Evolutionary conservation across 2,329 filamentous ascomycete genomes (phyloP).

Genomic region (Scedosporium apiospermum): DNA sequence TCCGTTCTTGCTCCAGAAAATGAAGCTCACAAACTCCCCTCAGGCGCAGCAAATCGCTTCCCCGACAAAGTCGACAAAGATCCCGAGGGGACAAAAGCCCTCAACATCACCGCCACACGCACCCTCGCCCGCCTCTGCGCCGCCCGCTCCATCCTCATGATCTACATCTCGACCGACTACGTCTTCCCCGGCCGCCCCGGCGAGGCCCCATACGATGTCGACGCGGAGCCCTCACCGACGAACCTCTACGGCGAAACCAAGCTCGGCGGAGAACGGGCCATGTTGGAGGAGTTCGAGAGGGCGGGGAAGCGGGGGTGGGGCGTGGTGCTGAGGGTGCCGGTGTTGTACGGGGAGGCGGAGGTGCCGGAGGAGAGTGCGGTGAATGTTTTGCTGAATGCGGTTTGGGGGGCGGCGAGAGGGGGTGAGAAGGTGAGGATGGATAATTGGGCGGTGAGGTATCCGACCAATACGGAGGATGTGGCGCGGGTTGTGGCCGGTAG

Average conservation of each 20-base stretch:
- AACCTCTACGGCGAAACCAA: slow-evolving; percentile 65
- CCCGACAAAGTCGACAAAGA: slow-evolving; percentile 79
- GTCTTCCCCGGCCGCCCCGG: slow-evolving; percentile 65
- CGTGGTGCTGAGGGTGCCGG: slow-evolving; percentile 69
- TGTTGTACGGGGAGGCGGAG: slow-evolving; percentile 73
- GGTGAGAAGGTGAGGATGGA: slow-evolving; percentile 65
- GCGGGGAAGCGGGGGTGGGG: slow-evolving; percentile 43
- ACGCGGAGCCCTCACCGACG: slow-evolving; percentile 55
- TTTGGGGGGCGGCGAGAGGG: slow-evolving; percentile 63
- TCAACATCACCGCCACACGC: slow-evolving; percentile 66
- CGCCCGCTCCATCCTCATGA: slow-evolving; percentile 49
- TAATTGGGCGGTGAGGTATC: slow-evolving; percentile 75
- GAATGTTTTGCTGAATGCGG: slow-evolving; percentile 66
- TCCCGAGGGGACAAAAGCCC: slow-evolving; percentile 60
- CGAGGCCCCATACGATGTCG: slow-evolving; percentile 72
- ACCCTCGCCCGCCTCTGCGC: slow-evolving; percentile 58
- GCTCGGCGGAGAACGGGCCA: slow-evolving; percentile 51
- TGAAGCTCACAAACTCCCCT: background rate
- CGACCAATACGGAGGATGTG: slow-evolving; percentile 83
- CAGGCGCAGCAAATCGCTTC: slow-evolving; percentile 78
- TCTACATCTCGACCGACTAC: slow-evolving; percentile 79
- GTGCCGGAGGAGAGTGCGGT: slow-evolving; percentile 68
- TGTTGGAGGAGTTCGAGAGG: slow-evolving; percentile 49
- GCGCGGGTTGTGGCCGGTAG: slow-evolving; percentile 63
- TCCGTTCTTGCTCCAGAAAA: background rate